phyloP scores from a whole-genome alignment of 345 rosid genomes.

The Euphorbia pulcherrima region DNA sequence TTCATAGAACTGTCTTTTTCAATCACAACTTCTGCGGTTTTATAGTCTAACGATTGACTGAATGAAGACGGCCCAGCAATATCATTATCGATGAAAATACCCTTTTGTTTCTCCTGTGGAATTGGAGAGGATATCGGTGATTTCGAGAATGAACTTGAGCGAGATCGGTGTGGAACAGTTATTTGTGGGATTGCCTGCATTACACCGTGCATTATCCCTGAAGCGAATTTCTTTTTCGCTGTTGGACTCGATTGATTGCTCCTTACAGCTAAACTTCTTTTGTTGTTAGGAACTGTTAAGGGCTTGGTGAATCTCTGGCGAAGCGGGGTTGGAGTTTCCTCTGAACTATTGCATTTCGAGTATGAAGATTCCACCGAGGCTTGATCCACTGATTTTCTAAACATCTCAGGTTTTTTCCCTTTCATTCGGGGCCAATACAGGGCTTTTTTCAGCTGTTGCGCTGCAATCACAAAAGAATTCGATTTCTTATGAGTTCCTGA shows the following conservation, averaged over 20 bases:
- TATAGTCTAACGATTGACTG: conserved; percentile 29
- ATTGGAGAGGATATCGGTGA: conserved; percentile 55
- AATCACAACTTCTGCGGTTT: conserved; percentile 22
- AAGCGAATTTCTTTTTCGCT: conserved; percentile 67
- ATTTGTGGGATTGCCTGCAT: conserved; percentile 47
- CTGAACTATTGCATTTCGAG: conserved; percentile 29
- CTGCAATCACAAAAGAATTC: conserved; percentile 44
- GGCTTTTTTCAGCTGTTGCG: conserved; percentile 50
- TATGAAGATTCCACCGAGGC: conserved; percentile 29
- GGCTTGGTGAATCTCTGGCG: conserved; percentile 64
- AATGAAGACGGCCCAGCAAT: conserved; percentile 49
- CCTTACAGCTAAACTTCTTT: conserved; percentile 69
- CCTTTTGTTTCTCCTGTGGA: conserved; percentile 63
- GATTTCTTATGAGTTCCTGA: conserved; percentile 38
- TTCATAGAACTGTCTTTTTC: conserved; percentile 38
- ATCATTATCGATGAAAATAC: conserved; percentile 40
- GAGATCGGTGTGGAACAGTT: conserved; percentile 45
- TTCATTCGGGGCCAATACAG: conserved; percentile 64
- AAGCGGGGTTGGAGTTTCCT: conserved; percentile 53
- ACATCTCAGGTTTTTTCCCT: conserved; percentile 31
- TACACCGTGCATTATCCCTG: conserved; percentile 50
- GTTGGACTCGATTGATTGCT: conserved; percentile 74
- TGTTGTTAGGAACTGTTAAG: conserved; percentile 45
- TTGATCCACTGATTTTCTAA: conserved; percentile 13
- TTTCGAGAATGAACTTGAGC: conserved; percentile 73